phyloP scores from a whole-genome alignment of 805 yeast species.

The Ogataea naganishii region DNA sequence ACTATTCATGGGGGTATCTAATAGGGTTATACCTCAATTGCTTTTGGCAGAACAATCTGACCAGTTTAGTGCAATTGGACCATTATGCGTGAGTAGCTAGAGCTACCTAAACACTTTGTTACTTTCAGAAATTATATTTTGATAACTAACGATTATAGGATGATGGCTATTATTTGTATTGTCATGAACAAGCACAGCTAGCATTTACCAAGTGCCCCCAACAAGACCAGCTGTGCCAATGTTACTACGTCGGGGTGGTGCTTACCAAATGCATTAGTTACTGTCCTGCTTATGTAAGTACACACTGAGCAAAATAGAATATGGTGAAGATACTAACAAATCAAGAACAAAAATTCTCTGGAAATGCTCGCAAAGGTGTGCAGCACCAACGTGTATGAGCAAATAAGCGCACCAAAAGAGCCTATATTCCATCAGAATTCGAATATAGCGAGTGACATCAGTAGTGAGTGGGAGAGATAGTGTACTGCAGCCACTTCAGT shows the following conservation, averaged over 20 bases:
- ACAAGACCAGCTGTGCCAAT: constrained; percentile 16
- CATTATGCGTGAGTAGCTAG: too few species aligned
- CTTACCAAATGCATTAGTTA: constrained; percentile 13
- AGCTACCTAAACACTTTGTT: too few species aligned
- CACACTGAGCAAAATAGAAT: not conserved
- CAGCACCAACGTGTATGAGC: constrained; percentile 10
- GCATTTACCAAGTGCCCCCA: constrained; percentile 11
- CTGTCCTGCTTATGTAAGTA: constrained; percentile 15
- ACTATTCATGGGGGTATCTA: too few species aligned
- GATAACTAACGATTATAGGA: constrained; percentile 8
- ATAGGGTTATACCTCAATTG: too few species aligned
- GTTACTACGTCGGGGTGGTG: constrained; percentile 18
- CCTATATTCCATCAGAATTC: too few species aligned
- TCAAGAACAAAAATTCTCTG: constrained; percentile 12
- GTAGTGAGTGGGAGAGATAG: too few species aligned
- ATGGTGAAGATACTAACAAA: not conserved
- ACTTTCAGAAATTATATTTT: not conserved
- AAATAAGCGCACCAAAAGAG: too few species aligned
- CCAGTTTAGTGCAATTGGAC: too few species aligned
- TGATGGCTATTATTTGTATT: constrained; percentile 14
- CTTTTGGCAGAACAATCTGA: too few species aligned
- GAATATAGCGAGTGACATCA: too few species aligned
- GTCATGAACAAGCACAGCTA: constrained; percentile 13
- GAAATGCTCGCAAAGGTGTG: constrained; percentile 13
- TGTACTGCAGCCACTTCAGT: too few species aligned